A percentile compares a stretch with the other conserved stretches of the same genome.
Evolutionary conservation across 1,284 basidiomycete species (phyloP).

Genomic region (Ceratobasidium sp.): DNA sequence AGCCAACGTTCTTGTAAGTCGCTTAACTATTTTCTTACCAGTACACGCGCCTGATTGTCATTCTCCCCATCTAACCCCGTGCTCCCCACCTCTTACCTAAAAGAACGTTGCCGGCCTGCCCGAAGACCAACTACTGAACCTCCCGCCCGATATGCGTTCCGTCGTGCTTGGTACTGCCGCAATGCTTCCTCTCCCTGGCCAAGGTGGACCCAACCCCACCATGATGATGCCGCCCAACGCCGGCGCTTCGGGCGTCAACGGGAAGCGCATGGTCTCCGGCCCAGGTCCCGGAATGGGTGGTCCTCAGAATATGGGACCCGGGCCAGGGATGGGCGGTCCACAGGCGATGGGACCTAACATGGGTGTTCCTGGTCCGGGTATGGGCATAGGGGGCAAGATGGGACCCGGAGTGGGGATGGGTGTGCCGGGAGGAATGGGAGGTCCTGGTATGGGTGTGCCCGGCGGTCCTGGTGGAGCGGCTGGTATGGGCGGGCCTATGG

Average conservation of each 20-base stretch:
- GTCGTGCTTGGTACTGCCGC: conserved; percentile 81
- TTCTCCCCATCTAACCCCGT: background rate
- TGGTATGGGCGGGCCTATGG: conserved; percentile 43
- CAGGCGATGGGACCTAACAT: conserved; percentile 30
- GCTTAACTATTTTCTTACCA: no score
- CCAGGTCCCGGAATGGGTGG: conserved; percentile 62
- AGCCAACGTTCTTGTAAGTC: conserved; percentile 66
- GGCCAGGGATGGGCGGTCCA: conserved; percentile 61
- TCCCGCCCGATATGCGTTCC: conserved; percentile 81
- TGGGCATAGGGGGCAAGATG: conserved; percentile 59
- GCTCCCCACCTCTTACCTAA: no score
- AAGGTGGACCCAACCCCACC: conserved; percentile 60
- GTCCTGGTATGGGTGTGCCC: conserved; percentile 50
- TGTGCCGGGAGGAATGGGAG: conserved; percentile 45
- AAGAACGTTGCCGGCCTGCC: conserved; percentile 85
- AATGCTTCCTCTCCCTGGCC: conserved; percentile 70
- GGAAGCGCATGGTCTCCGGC: conserved; percentile 49
- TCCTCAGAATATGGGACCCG: conserved; percentile 57
- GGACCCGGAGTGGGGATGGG: conserved; percentile 36
- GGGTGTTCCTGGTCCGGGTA: conserved; percentile 49
- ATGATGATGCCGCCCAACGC: conserved; percentile 50
- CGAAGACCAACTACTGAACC: conserved; percentile 76
- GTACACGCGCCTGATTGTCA: background rate
- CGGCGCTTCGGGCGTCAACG: conserved; percentile 68
- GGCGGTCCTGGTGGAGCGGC: conserved; percentile 26